Percentiles rank a stretch among this genome's conserved stretches.
Evolutionary conservation across 108 stramenopile species (phyloP).

Genomic region (Pelagomonas calceolata): DNA sequence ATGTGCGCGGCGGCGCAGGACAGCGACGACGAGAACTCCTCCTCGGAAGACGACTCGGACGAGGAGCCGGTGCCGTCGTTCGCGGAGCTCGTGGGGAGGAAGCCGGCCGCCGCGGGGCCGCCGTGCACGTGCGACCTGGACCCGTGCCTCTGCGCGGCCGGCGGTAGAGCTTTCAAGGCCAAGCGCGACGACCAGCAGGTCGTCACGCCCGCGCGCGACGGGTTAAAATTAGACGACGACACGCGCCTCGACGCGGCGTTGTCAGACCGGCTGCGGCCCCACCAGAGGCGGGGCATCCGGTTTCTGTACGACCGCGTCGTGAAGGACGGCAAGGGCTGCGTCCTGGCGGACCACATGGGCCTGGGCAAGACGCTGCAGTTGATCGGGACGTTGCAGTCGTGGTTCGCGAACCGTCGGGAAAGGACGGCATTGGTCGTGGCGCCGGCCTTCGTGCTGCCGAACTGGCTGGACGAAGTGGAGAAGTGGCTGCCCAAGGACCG

Average conservation of each 20-base stretch:
- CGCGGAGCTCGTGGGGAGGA: too few species aligned
- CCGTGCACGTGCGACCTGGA: not conserved
- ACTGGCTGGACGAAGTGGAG: constrained; percentile 9
- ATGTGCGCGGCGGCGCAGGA: too few species aligned
- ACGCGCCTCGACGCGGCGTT: not conserved
- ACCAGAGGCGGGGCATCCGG: constrained; percentile 8
- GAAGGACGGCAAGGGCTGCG: constrained; percentile 3
- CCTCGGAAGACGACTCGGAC: too few species aligned
- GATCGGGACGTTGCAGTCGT: constrained; percentile 3
- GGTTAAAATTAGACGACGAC: not conserved
- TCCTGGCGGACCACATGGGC: constrained; percentile 20
- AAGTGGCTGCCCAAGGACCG: constrained; percentile 3
- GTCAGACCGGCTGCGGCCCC: constrained; percentile 3
- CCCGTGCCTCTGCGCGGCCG: too few species aligned
- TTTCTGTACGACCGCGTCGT: constrained; percentile 3
- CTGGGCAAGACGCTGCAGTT: constrained; percentile 17
- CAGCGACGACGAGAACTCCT: too few species aligned
- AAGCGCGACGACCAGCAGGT: not conserved
- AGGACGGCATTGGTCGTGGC: constrained; percentile 5
- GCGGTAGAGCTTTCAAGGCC: too few species aligned
- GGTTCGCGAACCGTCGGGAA: not conserved
- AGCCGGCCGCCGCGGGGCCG: too few species aligned
- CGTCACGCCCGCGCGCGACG: not conserved
- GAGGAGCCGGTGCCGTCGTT: too few species aligned
- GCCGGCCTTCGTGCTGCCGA: constrained; percentile 8